Base-by-base conservation (phyloP, 345 rosid genomes). In the Rhodamnia rubescens region DNA sequence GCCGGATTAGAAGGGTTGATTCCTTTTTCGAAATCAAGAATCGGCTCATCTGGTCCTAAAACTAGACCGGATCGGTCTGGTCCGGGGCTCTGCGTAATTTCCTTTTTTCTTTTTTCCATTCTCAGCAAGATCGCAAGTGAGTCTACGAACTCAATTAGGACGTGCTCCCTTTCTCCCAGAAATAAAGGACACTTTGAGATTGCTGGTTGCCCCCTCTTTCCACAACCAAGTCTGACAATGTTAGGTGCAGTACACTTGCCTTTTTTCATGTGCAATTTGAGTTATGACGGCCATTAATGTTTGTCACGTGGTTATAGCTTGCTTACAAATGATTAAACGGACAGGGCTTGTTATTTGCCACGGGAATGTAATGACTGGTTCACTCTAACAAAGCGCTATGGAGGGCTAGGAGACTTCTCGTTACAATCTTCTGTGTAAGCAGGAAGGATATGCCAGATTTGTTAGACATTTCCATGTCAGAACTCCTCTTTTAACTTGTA, bases 251-350 rank as follows among this genome's bases (percentile, higher is more conserved):
- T n/a, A n/a, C 36, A 12, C 1, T 58, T n/a, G n/a, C 5, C 42
- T 58, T 2, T 5, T 54, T 58, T n/a, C 14, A n/a, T 13, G 36
- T 1, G 18, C 69, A n/a, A 58, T 12, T n/a, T n/a, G 69, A 12
- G 8, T 12, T n/a, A 12, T 58, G 13, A n/a, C 36, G 1, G 1
- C 36, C 2, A 0, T 57, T 26, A 27, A 26, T 0, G 1, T 57
- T 57, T n/a, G 2, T 11, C 7, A 57, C 64, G 14, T 57, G n/a
- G 29, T 26, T 26, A 5, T 26, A 11, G 15, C 29, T 56, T 56
- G 2, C 26, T 57, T 57, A 26, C 7, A 1, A 12, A 57, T 11
- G n/a, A 57, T 8, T 54, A 7, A 54, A 54, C 7, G 24, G 10
- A 7, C 21, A 20, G 1, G 15, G 11, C 64, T 26, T 1, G 27